Base-by-base conservation (phyloP, 2,329 filamentous ascomycete genomes). In the Trichoderma guizhouense region DNA sequence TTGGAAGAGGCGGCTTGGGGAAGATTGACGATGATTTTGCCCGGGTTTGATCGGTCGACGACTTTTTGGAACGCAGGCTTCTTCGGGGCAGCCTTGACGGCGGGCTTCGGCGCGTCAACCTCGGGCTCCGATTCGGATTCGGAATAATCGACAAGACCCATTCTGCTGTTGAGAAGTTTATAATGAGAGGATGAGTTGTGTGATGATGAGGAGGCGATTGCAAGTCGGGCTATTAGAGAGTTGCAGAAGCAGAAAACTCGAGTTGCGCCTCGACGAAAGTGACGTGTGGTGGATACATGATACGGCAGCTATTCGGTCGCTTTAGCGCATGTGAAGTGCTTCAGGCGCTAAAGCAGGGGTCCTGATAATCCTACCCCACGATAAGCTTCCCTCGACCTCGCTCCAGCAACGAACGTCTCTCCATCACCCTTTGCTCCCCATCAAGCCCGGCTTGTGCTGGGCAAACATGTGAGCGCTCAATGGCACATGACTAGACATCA, bases 111-210 rank as follows among this genome's bases (percentile, higher is more conserved):
- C 21, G 77, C 72, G 71, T 81, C 80, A 47, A 81, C 72, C 69
- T 93, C 91, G 18, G 86, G 85, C 69, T 92, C 92, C 14, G 92
- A 94, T 78, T 95, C 93, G 3, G 93, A 96, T 79, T 95, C 93
- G 5, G 93, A 95, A 77, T 97, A 97, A 73, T 92, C 90, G 75
- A 96, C 93, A 34, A 97, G 85, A 15, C 88, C 91, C 93, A 96
- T 96, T 51, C 62, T 81, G 74, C 9, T 55, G n/a, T 15, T 12
- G 9, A 3, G 18, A 18, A 28, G 51, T 5, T 18, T 4, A 5
- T 12, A 18, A 36, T 2, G 3, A 7, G 26, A 3, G 55, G 68
- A 6, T 6, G 11, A 26, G 18, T 32, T 60, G 11, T 36, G 53
- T 18, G 18, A 8, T n/a, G 2, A 30, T 18, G 21, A 58, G 2